phyloP scores from a whole-genome alignment of 1,284 basidiomycete genomes.

The Apiotrichum gamsii region DNA sequence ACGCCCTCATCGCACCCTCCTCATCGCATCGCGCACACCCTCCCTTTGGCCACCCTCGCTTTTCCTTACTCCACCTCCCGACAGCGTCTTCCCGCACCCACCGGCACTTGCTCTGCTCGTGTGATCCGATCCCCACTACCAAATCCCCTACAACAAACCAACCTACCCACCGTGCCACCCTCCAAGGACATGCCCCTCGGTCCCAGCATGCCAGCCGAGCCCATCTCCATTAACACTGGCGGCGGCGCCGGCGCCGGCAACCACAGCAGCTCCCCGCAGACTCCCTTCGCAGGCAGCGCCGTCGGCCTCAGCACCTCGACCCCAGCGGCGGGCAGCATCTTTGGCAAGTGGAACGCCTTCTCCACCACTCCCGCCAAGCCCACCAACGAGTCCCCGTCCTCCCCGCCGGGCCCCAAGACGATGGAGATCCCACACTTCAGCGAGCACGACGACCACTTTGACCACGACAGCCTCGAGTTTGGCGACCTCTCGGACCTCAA shows the following conservation, averaged over 20 bases:
- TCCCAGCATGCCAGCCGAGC: constrained; percentile 8
- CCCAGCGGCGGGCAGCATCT: constrained; percentile 6
- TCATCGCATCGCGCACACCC: too few species aligned
- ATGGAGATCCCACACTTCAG: not conserved
- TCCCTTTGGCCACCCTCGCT: too few species aligned
- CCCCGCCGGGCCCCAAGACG: constrained; percentile 10
- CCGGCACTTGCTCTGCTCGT: too few species aligned
- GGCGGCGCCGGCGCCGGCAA: not conserved
- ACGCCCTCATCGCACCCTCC: too few species aligned
- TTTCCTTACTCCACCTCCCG: too few species aligned
- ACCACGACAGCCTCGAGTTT: constrained; percentile 37
- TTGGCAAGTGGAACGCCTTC: constrained; percentile 17
- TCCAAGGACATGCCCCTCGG: not conserved
- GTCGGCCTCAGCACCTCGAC: constrained; percentile 2
- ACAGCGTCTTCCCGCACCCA: too few species aligned
- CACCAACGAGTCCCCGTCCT: constrained; percentile 5
- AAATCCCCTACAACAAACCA: too few species aligned
- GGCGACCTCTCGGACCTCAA: constrained; percentile 34
- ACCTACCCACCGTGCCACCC: too few species aligned
- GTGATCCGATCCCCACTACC: too few species aligned
- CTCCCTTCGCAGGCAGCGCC: constrained; percentile 19
- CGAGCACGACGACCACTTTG: constrained; percentile 20
- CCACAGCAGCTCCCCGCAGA: constrained; percentile 28
- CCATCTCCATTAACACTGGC: constrained; percentile 12
- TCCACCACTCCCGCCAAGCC: not conserved